These are phyloP conservation scores for Termitomyces bulborhizus DNA, from an alignment of 768 basidiomycete species.

Conservation along the genomic window DNA sequence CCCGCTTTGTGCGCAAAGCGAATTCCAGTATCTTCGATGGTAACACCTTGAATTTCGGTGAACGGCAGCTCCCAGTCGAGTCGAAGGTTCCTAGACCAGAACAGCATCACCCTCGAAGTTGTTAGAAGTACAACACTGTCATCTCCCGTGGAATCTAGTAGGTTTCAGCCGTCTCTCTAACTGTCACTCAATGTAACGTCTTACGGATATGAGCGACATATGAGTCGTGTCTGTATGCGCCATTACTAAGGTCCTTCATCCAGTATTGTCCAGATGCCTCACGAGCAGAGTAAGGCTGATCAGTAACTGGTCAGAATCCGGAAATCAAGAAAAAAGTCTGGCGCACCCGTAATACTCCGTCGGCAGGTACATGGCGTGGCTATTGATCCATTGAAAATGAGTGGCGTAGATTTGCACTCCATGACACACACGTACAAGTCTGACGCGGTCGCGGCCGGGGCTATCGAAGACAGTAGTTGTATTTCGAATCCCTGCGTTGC, in stretches of 20 bases:
- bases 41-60: constrained; percentile 79
- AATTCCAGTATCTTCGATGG: constrained; percentile 87
- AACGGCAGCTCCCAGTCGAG: constrained; percentile 92
- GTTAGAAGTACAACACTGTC: constrained; percentile 83
- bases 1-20: constrained; percentile 78
- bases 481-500: constrained; percentile 77
- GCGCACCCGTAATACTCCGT: constrained; percentile 82
- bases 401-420: neutral
- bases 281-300: constrained; percentile 79
- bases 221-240: constrained; percentile 72
- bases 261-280: constrained; percentile 95
- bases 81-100: constrained; percentile 79
- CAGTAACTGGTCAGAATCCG: neutral
- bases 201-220: constrained; percentile 92
- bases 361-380: constrained; percentile 82
- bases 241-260: constrained; percentile 93
- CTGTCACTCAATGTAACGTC: neutral
- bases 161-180: neutral
- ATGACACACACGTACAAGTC: constrained; percentile 42
- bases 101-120: constrained; percentile 68
- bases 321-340: neutral
- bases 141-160: constrained; percentile 63
- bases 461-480: constrained; percentile 98
- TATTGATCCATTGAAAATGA: constrained; percentile 20
- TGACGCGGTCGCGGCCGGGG: constrained; percentile 79